Evolutionary conservation across 208 protist species (phyloP), one percentile per base, ranked within the genome.

Genomic region (Acanthamoeba culbertsoni): DNA sequence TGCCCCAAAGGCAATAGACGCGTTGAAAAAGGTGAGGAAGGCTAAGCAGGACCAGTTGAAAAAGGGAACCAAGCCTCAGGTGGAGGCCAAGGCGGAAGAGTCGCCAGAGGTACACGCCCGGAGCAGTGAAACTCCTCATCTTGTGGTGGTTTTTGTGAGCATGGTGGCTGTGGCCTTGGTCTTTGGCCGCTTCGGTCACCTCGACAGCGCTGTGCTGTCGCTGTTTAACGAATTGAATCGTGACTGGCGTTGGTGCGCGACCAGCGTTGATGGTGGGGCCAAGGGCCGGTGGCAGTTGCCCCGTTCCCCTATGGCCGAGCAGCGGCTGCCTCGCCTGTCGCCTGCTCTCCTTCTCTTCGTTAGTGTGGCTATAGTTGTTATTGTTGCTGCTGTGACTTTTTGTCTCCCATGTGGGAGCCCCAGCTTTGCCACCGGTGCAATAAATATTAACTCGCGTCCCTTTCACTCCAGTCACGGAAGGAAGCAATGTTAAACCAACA

Each of bases 1-100:
- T 59, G 23, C 37, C 59, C 7, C n/a, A 18, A 77, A 77, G 68
- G 18, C 68, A 20, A 77, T 77, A 6, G 68, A 77, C 8, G 68
- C 68, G 37, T 20, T 77, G 68, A 77, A 77, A 28, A 77, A 77
- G 68, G 68, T 48, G 68, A 42, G 68, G n/a, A 77, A 77, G 68
- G 68, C 68, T 8, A 77, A 77, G 35, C 68, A 77, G 18, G 68
- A 77, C 5, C 68, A 77, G 16, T 18, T 48, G 28, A 77, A 48
- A 40, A 77, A 46, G 37, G 10, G 26, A 8, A 55, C 48, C 40
- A 77, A 48, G 68, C 6, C 68, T 4, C 68, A 77, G n/a, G 68
- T 48, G 7, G 35, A 10, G 18, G 46, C 37, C 0, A 77, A 77
- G 26, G 23, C 68, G 16, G 35, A 18, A n/a, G 68, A 77, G 26